These are phyloP conservation scores for Diaporthe helianthi DNA, from an alignment of 2,329 filamentous ascomycete genomes.

Conservation along the genomic window DNA sequence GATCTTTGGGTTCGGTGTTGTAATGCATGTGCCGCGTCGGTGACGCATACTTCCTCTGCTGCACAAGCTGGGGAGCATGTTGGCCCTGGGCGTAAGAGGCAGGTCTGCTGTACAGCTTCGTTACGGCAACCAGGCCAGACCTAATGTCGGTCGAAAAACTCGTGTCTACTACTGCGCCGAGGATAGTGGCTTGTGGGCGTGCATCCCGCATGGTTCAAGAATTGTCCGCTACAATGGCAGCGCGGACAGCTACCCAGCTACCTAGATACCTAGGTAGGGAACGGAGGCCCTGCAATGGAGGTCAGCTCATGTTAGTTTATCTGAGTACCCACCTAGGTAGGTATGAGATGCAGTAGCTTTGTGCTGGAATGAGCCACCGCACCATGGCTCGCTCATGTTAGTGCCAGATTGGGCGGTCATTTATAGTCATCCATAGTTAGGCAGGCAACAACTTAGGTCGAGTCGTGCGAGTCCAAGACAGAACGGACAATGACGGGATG, in stretches of 20 bases:
- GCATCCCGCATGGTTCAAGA: neutral
- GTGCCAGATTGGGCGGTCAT: neutral
- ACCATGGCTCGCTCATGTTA: constrained; percentile 9
- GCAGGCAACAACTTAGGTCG: neutral
- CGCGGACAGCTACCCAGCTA: no score
- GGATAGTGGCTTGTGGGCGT: neutral
- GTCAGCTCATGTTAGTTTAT: constrained; percentile 3
- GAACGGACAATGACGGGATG: neutral
- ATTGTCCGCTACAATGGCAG: neutral
- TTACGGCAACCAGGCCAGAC: neutral
- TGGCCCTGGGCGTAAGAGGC: neutral
- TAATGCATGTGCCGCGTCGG: neutral
- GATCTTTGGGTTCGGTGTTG: neutral
- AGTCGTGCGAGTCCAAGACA: constrained; percentile 23
- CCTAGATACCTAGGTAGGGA: no score
- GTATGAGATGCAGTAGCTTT: neutral
- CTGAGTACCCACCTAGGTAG: no score
- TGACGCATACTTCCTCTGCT: constrained; percentile 1
- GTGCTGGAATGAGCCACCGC: neutral
- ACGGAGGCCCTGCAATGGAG: neutral
- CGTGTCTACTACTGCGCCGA: neutral
- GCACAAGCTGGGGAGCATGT: neutral
- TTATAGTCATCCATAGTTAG: no score
- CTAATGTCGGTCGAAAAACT: neutral
- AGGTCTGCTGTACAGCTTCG: neutral